These are phyloP conservation scores for Tetratostichococcus sp. DNA, from an alignment of 139 green algal species.

Conservation along the genomic window DNA sequence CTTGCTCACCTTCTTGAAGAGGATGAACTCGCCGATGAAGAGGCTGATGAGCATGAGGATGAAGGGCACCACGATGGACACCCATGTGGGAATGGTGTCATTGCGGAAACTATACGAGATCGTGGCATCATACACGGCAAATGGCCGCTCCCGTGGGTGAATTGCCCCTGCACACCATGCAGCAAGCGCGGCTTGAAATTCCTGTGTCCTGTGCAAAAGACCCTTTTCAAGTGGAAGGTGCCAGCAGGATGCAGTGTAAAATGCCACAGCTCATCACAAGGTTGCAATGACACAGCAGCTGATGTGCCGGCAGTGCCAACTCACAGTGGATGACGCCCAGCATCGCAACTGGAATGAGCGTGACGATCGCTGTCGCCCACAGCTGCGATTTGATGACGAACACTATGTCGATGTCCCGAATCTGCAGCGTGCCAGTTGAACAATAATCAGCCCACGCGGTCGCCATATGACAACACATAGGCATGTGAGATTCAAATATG, in stretches of 20 bases:
- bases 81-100: constrained; percentile 9
- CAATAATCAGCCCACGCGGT: no score
- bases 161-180: not conserved
- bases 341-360: not conserved
- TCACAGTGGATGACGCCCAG: constrained; percentile 11
- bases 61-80: not conserved
- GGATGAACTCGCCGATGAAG: constrained; percentile 2
- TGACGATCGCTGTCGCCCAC: constrained; percentile 10
- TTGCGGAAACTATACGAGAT: constrained; percentile 11
- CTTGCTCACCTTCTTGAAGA: constrained; percentile 12
- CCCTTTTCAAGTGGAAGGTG: no score
- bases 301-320: no score
- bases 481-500: no score
- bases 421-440: not conserved
- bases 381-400: constrained; percentile 13
- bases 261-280: no score
- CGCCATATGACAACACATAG: no score
- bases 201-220: no score
- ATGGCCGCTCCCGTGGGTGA: not conserved
- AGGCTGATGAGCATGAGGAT: constrained; percentile 8
- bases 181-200: no score
- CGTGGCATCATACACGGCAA: constrained; percentile 22
- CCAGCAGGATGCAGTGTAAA: no score
- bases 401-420: constrained; percentile 8
- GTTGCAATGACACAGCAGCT: no score